Conservation (phyloP, 176 grass and related monocot species). For the Zea mays region Zm-B73-REFERENCE-NAM-5.0 NC_050103.1:171454501-171455000, state of each 20-base stretch:
- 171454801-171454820: too few species aligned
- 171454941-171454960: too few species aligned
- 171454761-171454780: conserved; percentile 11
- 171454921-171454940: too few species aligned
- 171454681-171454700: conserved; percentile 11
- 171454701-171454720: conserved; percentile 18
- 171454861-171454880: too few species aligned
- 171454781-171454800: too few species aligned
- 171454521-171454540: conserved; percentile 77
- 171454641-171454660: neutral
- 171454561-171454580: neutral
- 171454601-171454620: neutral
- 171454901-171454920: too few species aligned
- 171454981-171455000: too few species aligned
- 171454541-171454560: conserved; percentile 42
- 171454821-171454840: too few species aligned
- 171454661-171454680: neutral
- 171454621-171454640: neutral
- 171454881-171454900: too few species aligned
- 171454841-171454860: too few species aligned
- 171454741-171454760: neutral
- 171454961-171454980: too few species aligned
- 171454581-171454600: neutral
- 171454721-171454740: conserved; percentile 20
- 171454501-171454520: conserved; percentile 99